Conservation (phyloP, 163 green algal species). For the Prototheca cutis region DNA sequence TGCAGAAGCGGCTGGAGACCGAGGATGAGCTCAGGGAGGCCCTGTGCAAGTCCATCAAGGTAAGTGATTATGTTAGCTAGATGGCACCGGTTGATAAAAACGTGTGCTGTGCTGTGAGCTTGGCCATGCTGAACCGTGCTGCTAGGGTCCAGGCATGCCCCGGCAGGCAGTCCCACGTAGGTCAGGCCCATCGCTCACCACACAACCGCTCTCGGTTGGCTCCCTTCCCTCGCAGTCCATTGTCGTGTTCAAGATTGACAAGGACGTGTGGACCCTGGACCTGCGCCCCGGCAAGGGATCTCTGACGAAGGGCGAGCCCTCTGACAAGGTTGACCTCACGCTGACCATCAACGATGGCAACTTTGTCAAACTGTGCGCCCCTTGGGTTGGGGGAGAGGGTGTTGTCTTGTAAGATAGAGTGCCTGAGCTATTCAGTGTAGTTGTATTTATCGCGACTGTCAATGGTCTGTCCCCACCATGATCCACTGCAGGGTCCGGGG, state of each 20-base stretch:
- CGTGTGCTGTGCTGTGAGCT: no score
- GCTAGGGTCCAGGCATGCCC: no score
- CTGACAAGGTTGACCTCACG: conserved; percentile 58
- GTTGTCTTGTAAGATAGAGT: no score
- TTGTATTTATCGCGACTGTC: no score
- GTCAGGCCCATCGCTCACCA: no score
- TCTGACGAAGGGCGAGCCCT: conserved; percentile 33
- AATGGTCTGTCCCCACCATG: no score
- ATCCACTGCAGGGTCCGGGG: conserved; percentile 44
- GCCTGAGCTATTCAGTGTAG: no score
- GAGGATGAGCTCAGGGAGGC: conserved; percentile 30
- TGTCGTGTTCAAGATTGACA: conserved; percentile 76
- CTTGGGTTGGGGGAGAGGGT: background rate
- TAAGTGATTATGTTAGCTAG: no score
- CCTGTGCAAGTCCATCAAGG: conserved; percentile 42
- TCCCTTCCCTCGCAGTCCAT: conserved; percentile 42
- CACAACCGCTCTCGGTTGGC: no score
- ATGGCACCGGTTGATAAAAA: no score
- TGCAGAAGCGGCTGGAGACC: conserved; percentile 26
- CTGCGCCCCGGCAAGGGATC: conserved; percentile 39
- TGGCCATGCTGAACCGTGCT: background rate
- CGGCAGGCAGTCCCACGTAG: no score
- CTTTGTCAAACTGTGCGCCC: conserved; percentile 52
- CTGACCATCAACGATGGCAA: conserved; percentile 62
- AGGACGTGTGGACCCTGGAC: conserved; percentile 60